Base-by-base conservation (phyloP, 1,139 yeast species). In the Yamadazyma mexicana region DNA sequence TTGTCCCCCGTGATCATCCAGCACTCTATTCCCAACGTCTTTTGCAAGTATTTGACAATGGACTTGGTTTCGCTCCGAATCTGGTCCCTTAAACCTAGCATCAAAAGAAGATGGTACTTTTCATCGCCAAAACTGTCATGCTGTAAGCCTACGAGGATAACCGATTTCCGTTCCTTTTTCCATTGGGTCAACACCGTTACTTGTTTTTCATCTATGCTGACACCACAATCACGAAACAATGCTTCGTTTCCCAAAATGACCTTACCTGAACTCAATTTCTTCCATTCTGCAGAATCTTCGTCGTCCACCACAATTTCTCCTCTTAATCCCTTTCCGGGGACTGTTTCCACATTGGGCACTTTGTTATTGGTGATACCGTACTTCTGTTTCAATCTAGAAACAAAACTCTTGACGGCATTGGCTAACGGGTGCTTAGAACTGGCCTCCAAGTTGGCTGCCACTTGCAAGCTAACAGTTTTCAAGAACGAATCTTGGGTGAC, bases 1-100 rank as follows among this genome's bases (percentile, higher is more conserved):
- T 84, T 83, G 53, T 86, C 95, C 15, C 94, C 94, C 2, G 78
- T 73, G 23, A 75, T 77, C 84, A 83, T 83, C 83, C 87, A 86
- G 39, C 86, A 77, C 17, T 77, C 75, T 25, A 84, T 75, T 1
- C 73, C 70, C 3, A 48, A 39, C 11, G 60, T 62, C 0, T 53
- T 39, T 31, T 73, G 68, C 8, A 86, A 62, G 18, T 59, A 63
- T 12, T 61, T 51, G 15, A 86, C 66, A 0, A 84, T 85, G 26
- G 55, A 51, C 31, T 65, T 66, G 2, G 91, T 71, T 54, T 85
- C 94, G 0, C 75, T 69, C 39, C 94, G 67, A 11, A 85, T 61
- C 49, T 77, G 77, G 55, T 86, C 94, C 32, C 85, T 69, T 23
- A 83, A 80, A 1, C 82, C 85, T 47, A 83, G 48, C 50, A 76